Base-by-base conservation (phyloP, 2,329 filamentous ascomycete genomes). In the Venturia effusa region DNA sequence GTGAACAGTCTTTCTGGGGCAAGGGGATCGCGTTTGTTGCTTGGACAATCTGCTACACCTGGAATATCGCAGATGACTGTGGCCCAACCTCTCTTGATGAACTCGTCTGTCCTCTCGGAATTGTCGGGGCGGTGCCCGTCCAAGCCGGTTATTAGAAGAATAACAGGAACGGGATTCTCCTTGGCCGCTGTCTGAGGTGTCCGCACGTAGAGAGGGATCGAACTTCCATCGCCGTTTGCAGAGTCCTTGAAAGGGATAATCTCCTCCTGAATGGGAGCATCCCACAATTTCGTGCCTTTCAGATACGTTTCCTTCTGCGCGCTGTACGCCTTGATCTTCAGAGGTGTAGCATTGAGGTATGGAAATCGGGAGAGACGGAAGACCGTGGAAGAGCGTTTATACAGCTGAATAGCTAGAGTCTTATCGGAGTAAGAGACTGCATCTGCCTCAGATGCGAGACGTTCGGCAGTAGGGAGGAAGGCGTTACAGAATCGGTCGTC, bases 41-140 rank as follows among this genome's bases (percentile, higher is more conserved):
- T 84, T 0, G 86, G 86, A 65, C 82, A 88, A 71, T 89, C 86
- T 5, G 84, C 86, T 1, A 85, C 88, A 0, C 85, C 86, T 0
- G 85, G 85, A 64, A 88, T 86, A 72, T 89, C 87, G 10, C 80
- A 79, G 30, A 87, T 81, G 2, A 89, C 78, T 11, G 76, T 77
- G 0, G 79, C 86, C 85, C 86, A 89, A 3, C 85, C 86, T 51
- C 85, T 81, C 1, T 77, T 72, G 6, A 86, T 74, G 68, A 88
- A 86, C 74, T 87, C 85, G 61, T 88, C 77, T 51, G 79, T 82
- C 0, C 85, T 80, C 61, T 71, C 72, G 3, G 84, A 85, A 71
- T 86, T 86, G 72, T 87, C 85, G 0, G 84, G 83, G 19, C 84
- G 73, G 70, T 87, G 85, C 3, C 84, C 84, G 70, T 87, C 84